Percentiles rank a stretch among this genome's conserved stretches.
Evolutionary conservation across 768 basidiomycete genomes (phyloP).

Genomic region (Boletus reticulatus): DNA sequence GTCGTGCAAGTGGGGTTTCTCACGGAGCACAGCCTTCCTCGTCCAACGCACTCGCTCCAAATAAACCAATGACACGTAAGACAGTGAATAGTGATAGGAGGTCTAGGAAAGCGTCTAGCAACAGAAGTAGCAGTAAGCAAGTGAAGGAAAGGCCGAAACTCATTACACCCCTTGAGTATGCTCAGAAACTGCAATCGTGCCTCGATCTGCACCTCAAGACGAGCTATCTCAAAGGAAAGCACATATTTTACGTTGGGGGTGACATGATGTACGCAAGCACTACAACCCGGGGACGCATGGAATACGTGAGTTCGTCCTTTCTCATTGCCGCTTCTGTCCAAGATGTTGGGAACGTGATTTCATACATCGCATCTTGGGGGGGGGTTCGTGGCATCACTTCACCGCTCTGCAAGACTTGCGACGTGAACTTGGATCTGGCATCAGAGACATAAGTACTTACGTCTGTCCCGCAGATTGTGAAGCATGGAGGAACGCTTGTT

Average conservation of each 20-base stretch:
- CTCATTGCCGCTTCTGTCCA: neutral
- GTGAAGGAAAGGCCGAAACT: conserved; percentile 41
- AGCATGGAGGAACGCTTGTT: conserved; percentile 59
- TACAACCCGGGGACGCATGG: conserved; percentile 55
- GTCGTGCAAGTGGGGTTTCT: neutral
- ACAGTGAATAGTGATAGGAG: conserved; percentile 22
- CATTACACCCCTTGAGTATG: conserved; percentile 53
- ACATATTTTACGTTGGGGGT: conserved; percentile 57
- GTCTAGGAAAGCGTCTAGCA: neutral
- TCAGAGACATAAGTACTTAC: conserved; percentile 7
- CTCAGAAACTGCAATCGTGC: conserved; percentile 42
- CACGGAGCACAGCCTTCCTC: neutral
- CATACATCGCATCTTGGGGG: too few species aligned
- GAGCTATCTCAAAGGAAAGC: conserved; percentile 48
- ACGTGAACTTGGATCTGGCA: neutral
- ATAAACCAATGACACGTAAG: conserved; percentile 14
- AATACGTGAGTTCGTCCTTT: conserved; percentile 43
- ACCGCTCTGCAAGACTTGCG: neutral
- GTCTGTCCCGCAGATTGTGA: conserved; percentile 47
- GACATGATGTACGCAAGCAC: conserved; percentile 54
- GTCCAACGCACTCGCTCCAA: neutral
- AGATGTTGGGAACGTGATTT: too few species aligned
- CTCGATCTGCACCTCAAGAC: conserved; percentile 20
- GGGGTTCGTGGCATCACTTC: too few species aligned
- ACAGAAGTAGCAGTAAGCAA: conserved; percentile 21